Evolutionary conservation across 1,139 yeast species (phyloP).

Genomic region (Lodderomyces parapsilosis): DNA sequence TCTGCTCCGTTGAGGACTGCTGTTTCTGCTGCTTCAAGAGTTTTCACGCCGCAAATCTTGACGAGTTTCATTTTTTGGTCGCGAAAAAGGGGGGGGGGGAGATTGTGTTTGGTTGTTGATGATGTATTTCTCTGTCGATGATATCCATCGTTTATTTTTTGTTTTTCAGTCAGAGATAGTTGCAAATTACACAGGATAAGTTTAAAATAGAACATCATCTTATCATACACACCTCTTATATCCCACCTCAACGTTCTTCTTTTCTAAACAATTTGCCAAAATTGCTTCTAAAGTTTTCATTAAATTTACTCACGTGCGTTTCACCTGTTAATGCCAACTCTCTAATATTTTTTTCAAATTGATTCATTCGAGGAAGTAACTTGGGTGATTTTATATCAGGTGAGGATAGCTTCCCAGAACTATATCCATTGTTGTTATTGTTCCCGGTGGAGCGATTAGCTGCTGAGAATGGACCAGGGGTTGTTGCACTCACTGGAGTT

Average conservation of each 20-base stretch:
- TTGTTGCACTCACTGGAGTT: constrained; percentile 12
- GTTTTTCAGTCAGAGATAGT: neutral
- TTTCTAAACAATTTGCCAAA: constrained; percentile 60
- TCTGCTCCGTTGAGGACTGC: constrained; percentile 77
- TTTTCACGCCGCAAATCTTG: constrained; percentile 82
- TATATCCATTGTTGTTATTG: neutral
- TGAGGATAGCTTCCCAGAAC: constrained; percentile 7
- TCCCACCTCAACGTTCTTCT: constrained; percentile 23
- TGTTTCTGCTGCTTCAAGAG: constrained; percentile 61
- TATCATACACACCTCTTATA: neutral
- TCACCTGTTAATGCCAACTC: constrained; percentile 55
- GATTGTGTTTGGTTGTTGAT: neutral
- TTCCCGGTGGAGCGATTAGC: neutral
- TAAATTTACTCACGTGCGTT: constrained; percentile 55
- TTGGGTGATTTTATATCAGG: constrained; percentile 24
- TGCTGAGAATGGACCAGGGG: constrained; percentile 1
- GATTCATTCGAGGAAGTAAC: constrained; percentile 42
- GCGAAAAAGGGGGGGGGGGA: neutral
- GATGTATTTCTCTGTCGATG: too few species aligned
- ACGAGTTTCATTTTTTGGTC: constrained; percentile 26
- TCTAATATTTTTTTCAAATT: constrained; percentile 54
- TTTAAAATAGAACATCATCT: neutral
- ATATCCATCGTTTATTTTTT: neutral
- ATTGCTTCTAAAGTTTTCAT: constrained; percentile 52
- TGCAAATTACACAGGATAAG: neutral